Base-by-base conservation (phyloP, 2,329 filamentous ascomycete genomes). In the Pleurostoma richardsiae region DNA sequence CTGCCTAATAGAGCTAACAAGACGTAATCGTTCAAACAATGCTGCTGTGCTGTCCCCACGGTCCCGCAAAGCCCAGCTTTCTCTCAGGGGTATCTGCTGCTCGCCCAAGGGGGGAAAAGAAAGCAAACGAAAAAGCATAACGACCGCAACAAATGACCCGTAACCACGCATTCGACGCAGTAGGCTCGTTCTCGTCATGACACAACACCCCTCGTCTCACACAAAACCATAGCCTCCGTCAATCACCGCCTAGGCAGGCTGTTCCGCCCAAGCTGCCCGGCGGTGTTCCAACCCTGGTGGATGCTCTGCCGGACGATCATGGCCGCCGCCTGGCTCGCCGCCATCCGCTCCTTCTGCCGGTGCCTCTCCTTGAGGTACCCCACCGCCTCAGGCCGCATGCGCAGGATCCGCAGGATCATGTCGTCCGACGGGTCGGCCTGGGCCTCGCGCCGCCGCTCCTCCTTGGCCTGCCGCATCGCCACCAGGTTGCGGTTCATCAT, bases 341-440 rank as follows among this genome's bases (percentile, higher is more conserved):
- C 89, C 61, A 96, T 82, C 54, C 94, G 79, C 71, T 97, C 94
- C 73, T 95, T 95, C 64, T 99, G 94, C 53, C 94, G 79, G 62
- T 90, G 91, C 39, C 94, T 77, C 65, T 97, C 92, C 59, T 88
- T 89, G 50, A 99, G 75, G 67, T 99, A 99, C 31, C 80, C 73
- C 42, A 84, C 79, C 3, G 94, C 94, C 69, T 97, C 94, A 3
- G 90, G 90, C 45, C 94, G 77, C 94, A 99, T 99, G 44, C 94
- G 80, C 54, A 99, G 68, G 54, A 99, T 99, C 26, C 94, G 80
- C 58, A 99, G 68, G 55, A 99, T 97, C 88, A 97, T 97, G 63
- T 99, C 94, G 65, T 99, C 94, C 63, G 86, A 96, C 2, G 94
- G 92, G 63, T 97, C 94, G 1, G 94, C 92, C 63, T 99, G 94